Percentiles rank a stretch among this genome's conserved stretches.
Conservation (phyloP, 1,284 basidiomycete species). For the Pulveroboletus sp. region DNA sequence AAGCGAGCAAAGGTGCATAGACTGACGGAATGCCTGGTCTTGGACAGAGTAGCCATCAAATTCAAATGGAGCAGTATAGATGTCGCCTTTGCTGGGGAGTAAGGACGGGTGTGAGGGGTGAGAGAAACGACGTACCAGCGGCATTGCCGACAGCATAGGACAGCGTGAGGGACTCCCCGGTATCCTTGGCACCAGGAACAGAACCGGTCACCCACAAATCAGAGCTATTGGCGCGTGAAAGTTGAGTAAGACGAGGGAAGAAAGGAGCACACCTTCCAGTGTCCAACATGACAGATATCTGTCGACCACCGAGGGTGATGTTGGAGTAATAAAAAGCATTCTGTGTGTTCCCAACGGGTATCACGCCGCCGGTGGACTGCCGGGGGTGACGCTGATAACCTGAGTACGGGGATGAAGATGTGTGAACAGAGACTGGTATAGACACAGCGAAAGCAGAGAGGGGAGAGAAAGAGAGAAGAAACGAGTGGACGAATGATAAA, state of each 20-base stretch:
- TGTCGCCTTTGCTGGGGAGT: slow-evolving; percentile 45
- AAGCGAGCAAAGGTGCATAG: background rate
- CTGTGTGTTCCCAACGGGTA: slow-evolving; percentile 53
- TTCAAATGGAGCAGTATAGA: slow-evolving; percentile 51
- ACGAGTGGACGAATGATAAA: slow-evolving; percentile 41
- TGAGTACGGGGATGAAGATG: slow-evolving; percentile 6
- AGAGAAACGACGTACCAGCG: slow-evolving; percentile 40
- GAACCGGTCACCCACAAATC: slow-evolving; percentile 34
- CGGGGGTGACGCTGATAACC: slow-evolving; percentile 20
- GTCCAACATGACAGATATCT: slow-evolving; percentile 51
- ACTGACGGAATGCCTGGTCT: slow-evolving; percentile 69
- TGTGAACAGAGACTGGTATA: slow-evolving; percentile 46
- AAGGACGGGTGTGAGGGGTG: background rate
- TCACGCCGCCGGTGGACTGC: slow-evolving; percentile 25
- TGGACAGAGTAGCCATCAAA: slow-evolving; percentile 56
- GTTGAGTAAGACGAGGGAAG: background rate
- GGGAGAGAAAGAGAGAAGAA: slow-evolving; percentile 39
- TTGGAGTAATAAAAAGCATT: slow-evolving; percentile 60
- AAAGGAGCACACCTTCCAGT: slow-evolving; percentile 47
- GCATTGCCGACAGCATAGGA: slow-evolving; percentile 68
- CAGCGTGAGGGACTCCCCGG: slow-evolving; percentile 54
- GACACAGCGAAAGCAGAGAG: slow-evolving; percentile 40
- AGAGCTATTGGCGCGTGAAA: slow-evolving; percentile 22
- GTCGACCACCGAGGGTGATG: slow-evolving; percentile 49
- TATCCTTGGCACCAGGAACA: slow-evolving; percentile 41